Evolutionary conservation across 2,329 filamentous ascomycete genomes (phyloP).

Genomic region (Trichophyton benhamiae): DNA sequence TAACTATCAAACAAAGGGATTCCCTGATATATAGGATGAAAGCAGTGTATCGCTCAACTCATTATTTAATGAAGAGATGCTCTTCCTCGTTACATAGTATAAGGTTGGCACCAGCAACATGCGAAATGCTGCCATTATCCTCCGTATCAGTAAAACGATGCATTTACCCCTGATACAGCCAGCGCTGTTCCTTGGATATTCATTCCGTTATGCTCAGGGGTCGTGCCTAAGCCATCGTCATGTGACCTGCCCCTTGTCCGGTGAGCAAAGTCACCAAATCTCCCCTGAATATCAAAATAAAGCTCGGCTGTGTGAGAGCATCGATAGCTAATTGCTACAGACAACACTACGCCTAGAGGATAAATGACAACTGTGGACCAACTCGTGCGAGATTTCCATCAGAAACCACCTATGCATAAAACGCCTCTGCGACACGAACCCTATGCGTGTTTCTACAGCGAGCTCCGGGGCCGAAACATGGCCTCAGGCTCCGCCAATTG

Average conservation of each 20-base stretch:
- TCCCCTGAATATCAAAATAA: background rate
- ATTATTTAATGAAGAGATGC: too few species aligned
- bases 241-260: background rate
- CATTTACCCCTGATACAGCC: background rate
- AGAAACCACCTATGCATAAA: background rate
- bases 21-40: too few species aligned
- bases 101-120: too few species aligned
- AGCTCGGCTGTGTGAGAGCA: too few species aligned
- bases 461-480: conserved; percentile 20
- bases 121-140: background rate
- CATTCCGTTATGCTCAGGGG: background rate
- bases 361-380: background rate
- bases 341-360: too few species aligned
- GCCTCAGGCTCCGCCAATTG: conserved; percentile 40
- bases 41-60: too few species aligned
- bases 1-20: too few species aligned
- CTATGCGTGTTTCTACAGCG: background rate
- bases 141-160: background rate
- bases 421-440: background rate
- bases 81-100: too few species aligned
- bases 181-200: background rate
- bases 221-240: background rate
- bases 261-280: too few species aligned
- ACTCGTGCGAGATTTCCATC: background rate
- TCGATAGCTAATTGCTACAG: too few species aligned